A percentile compares a stretch with the other conserved stretches of the same genome.
These are phyloP conservation scores for Calonectria pseudoreteaudii DNA, from an alignment of 2,329 filamentous ascomycete species.

Conservation along the genomic window DNA sequence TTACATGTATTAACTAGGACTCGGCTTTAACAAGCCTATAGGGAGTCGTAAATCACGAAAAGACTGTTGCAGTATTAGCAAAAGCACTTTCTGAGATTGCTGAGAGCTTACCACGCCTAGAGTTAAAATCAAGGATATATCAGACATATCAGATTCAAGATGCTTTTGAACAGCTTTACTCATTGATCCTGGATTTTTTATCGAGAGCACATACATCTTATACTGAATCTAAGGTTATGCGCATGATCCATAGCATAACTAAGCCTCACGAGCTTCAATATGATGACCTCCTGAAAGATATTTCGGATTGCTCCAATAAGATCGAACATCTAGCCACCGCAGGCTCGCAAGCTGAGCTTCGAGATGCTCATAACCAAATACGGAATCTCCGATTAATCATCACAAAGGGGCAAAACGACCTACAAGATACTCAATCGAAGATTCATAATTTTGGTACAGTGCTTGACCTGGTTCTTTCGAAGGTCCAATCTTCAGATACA, in stretches of 20 bases:
- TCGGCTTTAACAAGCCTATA: rapidly evolving
- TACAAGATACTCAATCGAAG: too few relatives aligned
- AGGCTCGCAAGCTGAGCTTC: slow-evolving; percentile 1
- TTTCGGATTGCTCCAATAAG: background rate
- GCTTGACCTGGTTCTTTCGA: background rate
- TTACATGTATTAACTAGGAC: background rate
- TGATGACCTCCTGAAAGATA: background rate
- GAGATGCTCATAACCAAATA: slow-evolving; percentile 7
- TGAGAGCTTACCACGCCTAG: background rate
- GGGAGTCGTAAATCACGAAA: background rate
- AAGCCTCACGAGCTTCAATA: slow-evolving; percentile 17
- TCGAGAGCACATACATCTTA: slow-evolving; percentile 18
- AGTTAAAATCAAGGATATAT: background rate
- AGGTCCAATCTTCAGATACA: background rate
- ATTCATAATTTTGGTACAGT: background rate
- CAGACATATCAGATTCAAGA: background rate
- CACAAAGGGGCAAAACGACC: too few relatives aligned
- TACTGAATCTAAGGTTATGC: slow-evolving; percentile 17
- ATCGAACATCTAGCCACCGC: slow-evolving; percentile 14
- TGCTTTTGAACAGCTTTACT: slow-evolving; percentile 10
- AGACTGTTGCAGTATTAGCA: background rate
- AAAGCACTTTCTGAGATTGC: background rate
- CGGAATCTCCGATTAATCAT: too few relatives aligned
- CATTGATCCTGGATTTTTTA: slow-evolving; percentile 17
- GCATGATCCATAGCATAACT: slow-evolving; percentile 22